Base-by-base conservation (phyloP, 768 basidiomycete genomes). In the Suillus hirtellus region DNA sequence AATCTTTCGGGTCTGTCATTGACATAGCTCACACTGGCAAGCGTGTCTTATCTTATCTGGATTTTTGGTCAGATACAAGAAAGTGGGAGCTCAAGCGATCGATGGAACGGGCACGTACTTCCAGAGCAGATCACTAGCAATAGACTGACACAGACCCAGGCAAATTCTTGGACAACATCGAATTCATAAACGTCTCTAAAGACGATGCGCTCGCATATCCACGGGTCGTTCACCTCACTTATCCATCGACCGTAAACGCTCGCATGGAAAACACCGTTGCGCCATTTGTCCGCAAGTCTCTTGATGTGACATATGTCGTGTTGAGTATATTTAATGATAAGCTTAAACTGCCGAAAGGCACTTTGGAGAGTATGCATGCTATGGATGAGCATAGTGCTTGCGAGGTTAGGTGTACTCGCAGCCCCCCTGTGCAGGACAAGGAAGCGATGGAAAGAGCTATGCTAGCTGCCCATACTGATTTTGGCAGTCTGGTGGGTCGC, bases 391-490 rank as follows among this genome's bases (percentile, higher is more conserved):
- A 71, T 38, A 88, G 85, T 58, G 84, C 84, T 7, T 84, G 86
- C 64, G 88, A 90, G 66, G 76, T 84, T 0, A 77, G 89, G 14
- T 70, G 84, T 12, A 86, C 84, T 65, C 84, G 74, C 68, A 83
- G 78, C 37, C 82, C 85, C 1, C 80, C 79, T 1, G 75, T 70
- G 61, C 72, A 74, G 4, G 67, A 66, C 0, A 71, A 73, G 19
- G 38, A 53, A 4, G 14, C 64, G 9, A 71, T 71, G 8, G 74
- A 79, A 7, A 79, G 73, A 53, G 75, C 79, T n/a, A 77, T 78
- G 0, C 70, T 89, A n/a, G 87, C 87, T 21, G 83, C 84, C 1
- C 89, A 90, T 70, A 89, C 88, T 3, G 89, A 89, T 72, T 90
- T 89, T 65, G 88, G 89, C n/a, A 86, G 85, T n/a, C 70, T 89